Percentiles rank a stretch among this genome's conserved stretches.
These are phyloP conservation scores for Platismatia glauca DNA, from an alignment of 495 filamentous ascomycete species.

Conservation along the genomic window DNA sequence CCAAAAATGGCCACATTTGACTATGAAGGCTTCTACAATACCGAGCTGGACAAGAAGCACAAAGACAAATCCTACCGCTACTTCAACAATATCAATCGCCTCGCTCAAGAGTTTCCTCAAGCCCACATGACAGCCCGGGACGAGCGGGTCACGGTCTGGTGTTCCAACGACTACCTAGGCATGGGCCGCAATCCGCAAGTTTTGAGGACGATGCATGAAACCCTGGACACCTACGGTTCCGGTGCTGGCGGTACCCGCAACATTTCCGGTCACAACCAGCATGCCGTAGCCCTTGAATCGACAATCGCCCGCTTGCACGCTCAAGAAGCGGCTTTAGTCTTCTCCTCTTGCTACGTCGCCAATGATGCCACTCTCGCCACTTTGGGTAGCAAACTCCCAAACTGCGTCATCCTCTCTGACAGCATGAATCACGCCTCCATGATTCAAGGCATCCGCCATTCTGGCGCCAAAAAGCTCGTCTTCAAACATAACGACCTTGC, in stretches of 20 bases:
- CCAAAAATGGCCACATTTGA: constrained; percentile 57
- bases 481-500: constrained; percentile 95
- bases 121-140: constrained; percentile 81
- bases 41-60: constrained; percentile 94
- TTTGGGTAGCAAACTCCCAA: constrained; percentile 86
- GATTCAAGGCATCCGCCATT: constrained; percentile 98
- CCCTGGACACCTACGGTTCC: constrained; percentile 87
- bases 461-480: constrained; percentile 89
- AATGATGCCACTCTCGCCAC: constrained; percentile 97
- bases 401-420: constrained; percentile 93
- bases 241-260: constrained; percentile 94
- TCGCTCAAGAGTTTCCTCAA: constrained; percentile 91
- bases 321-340: constrained; percentile 88
- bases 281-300: constrained; percentile 76
- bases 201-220: constrained; percentile 85
- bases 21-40: constrained; percentile 82
- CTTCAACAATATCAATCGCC: constrained; percentile 99
- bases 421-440: constrained; percentile 96
- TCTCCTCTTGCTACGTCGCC: constrained; percentile 94
- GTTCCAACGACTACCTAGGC: constrained; percentile 96
- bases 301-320: constrained; percentile 81
- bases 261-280: constrained; percentile 95
- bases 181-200: constrained; percentile 92
- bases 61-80: constrained; percentile 99
- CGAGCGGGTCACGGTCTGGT: constrained; percentile 96